Evolutionary conservation across 2,329 filamentous ascomycete genomes (phyloP).

Genomic region (Phaeosphaeriaceae sp.): DNA sequence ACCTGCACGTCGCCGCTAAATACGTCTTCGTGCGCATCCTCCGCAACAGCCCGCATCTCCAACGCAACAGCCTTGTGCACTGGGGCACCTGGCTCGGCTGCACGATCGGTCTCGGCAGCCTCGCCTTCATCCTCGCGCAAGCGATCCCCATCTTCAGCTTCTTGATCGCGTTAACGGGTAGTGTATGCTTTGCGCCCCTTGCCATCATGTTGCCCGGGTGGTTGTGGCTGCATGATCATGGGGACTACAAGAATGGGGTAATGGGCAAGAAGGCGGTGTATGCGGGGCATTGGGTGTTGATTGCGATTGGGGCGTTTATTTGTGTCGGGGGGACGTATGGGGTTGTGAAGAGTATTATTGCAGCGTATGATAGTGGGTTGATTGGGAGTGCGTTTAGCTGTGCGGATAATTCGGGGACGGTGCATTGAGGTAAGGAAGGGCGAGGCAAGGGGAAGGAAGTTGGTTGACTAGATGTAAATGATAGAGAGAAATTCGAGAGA

Average conservation of each 20-base stretch:
- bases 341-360: constrained; percentile 57
- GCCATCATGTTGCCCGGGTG: constrained; percentile 51
- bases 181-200: constrained; percentile 60
- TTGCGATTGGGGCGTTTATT: constrained; percentile 55
- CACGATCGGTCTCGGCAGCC: constrained; percentile 50
- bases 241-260: constrained; percentile 45
- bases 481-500: not conserved
- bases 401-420: constrained; percentile 19
- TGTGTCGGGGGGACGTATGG: constrained; percentile 56
- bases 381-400: constrained; percentile 45
- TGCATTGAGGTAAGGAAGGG: constrained; percentile 1
- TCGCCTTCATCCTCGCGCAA: constrained; percentile 60
- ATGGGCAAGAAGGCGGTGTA: constrained; percentile 43
- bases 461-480: not conserved
- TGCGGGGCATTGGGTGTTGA: constrained; percentile 49
- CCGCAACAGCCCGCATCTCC: constrained; percentile 59
- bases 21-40: constrained; percentile 64
- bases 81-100: constrained; percentile 64
- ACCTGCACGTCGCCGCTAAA: constrained; percentile 61
- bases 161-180: constrained; percentile 57
- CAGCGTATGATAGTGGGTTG: constrained; percentile 56
- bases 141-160: constrained; percentile 64
- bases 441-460: not conserved
- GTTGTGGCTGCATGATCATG: constrained; percentile 59
- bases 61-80: constrained; percentile 61